Percentiles rank a stretch among this genome's conserved stretches.
Evolutionary conservation across 768 basidiomycete species (phyloP).

Genomic region (Pholiota conissans): DNA sequence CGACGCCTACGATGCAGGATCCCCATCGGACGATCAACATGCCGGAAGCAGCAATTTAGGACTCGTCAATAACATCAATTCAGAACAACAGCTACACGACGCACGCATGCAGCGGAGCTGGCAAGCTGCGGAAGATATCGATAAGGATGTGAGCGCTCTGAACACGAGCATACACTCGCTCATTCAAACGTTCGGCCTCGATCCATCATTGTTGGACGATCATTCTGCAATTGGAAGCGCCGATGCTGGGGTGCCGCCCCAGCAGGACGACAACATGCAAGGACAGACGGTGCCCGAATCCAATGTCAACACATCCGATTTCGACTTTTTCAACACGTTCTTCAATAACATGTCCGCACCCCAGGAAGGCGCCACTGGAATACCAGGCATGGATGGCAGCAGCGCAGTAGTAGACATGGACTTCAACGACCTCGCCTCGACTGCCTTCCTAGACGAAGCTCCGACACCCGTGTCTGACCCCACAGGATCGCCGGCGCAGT

Average conservation of each 20-base stretch:
- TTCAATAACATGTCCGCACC: constrained; percentile 15
- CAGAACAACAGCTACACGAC: constrained; percentile 34
- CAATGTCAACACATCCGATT: constrained; percentile 7
- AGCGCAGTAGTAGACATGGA: constrained; percentile 7
- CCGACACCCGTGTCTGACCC: constrained; percentile 22
- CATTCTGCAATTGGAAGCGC: constrained; percentile 1
- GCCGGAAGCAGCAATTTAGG: neutral
- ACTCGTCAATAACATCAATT: constrained; percentile 10
- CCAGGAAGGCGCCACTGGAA: neutral
- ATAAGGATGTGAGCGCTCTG: constrained; percentile 70
- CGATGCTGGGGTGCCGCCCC: neutral
- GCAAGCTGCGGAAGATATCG: constrained; percentile 62
- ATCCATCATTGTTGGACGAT: constrained; percentile 38
- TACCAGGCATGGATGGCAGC: constrained; percentile 2
- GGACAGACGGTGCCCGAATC: neutral
- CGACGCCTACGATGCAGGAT: constrained; percentile 20
- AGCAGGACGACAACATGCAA: constrained; percentile 1
- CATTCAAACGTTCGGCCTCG: constrained; percentile 70
- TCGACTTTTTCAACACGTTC: constrained; percentile 18
- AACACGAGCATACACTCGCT: constrained; percentile 69
- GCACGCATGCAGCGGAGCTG: constrained; percentile 53
- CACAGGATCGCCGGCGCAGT: constrained; percentile 23
- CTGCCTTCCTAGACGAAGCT: constrained; percentile 29
- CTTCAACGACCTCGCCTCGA: constrained; percentile 18
- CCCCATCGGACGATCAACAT: constrained; percentile 3